Percentiles rank a stretch among this genome's conserved stretches.
These are phyloP conservation scores for Cystobasidium sp. DNA, from an alignment of 1,284 basidiomycete genomes.

Conservation along the genomic window DNA sequence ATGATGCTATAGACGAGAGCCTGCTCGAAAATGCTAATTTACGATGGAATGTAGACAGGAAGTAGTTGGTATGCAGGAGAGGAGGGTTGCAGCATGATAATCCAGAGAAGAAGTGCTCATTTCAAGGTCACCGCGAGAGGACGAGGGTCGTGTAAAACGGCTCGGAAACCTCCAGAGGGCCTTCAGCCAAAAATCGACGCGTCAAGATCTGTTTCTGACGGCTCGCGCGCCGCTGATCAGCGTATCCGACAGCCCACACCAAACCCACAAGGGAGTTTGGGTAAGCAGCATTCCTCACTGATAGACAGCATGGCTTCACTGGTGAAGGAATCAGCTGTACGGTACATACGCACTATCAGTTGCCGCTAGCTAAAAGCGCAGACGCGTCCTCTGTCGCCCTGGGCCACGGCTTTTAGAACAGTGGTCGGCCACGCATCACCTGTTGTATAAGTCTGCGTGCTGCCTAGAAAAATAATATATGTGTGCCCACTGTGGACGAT, in stretches of 20 bases:
- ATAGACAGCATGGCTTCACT: neutral
- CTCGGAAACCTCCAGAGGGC: neutral
- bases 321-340: too few relatives aligned
- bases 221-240: neutral
- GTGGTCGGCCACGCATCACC: too few relatives aligned
- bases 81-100: neutral
- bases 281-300: neutral
- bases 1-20: slow-evolving; percentile 1
- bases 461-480: too few relatives aligned
- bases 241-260: neutral
- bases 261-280: slow-evolving; percentile 7
- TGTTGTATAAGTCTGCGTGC: too few relatives aligned
- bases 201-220: slow-evolving; percentile 24
- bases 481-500: too few relatives aligned
- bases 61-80: slow-evolving; percentile 8
- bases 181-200: neutral
- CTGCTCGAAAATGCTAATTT: slow-evolving; percentile 22
- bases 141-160: neutral
- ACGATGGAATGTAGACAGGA: neutral
- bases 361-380: too few relatives aligned
- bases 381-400: too few relatives aligned
- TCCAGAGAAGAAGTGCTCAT: neutral
- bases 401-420: too few relatives aligned
- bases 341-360: too few relatives aligned
- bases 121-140: neutral